phyloP scores from a whole-genome alignment of 2,329 filamentous ascomycete species.

The Microdochium paspali region DNA sequence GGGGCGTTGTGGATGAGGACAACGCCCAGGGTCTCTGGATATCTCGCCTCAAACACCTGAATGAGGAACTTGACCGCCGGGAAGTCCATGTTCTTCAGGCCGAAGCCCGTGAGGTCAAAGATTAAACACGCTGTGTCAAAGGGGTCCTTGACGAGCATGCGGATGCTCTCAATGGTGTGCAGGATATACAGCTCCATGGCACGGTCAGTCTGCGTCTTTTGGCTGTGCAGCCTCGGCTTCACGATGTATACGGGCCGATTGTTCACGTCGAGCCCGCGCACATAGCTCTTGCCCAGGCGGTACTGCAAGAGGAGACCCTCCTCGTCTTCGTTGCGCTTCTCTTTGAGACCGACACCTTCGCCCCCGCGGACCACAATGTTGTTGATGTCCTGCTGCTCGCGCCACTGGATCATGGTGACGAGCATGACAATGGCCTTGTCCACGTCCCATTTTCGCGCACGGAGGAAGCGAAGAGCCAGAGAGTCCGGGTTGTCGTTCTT shows the following conservation, averaged over 20 bases:
- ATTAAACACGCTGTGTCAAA: constrained; percentile 30
- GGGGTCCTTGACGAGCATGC: constrained; percentile 13
- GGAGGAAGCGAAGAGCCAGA: constrained; percentile 26
- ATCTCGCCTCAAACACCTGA: constrained; percentile 71
- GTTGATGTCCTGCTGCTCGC: constrained; percentile 21
- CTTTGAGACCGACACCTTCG: constrained; percentile 18
- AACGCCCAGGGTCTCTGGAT: constrained; percentile 61
- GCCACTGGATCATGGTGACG: constrained; percentile 26
- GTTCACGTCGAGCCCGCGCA: constrained; percentile 24
- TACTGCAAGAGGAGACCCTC: constrained; percentile 26
- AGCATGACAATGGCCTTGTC: constrained; percentile 27
- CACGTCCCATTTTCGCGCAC: constrained; percentile 30
- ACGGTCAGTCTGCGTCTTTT: constrained; percentile 19
- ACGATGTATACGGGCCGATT: constrained; percentile 26
- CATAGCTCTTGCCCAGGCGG: constrained; percentile 25
- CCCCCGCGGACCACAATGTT: constrained; percentile 21
- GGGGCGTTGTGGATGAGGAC: constrained; percentile 69
- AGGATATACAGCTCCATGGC: constrained; percentile 26
- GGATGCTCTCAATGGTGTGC: constrained; percentile 27
- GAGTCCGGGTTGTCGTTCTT: constrained; percentile 27
- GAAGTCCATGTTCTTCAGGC: constrained; percentile 68
- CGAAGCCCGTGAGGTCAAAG: constrained; percentile 66
- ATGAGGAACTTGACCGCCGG: constrained; percentile 71
- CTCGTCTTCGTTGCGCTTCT: constrained; percentile 13
- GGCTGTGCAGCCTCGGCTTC: constrained; percentile 21